phyloP scores from a whole-genome alignment of 371 early-diverging fungal genomes.

The Mucor velutinosus region DNA sequence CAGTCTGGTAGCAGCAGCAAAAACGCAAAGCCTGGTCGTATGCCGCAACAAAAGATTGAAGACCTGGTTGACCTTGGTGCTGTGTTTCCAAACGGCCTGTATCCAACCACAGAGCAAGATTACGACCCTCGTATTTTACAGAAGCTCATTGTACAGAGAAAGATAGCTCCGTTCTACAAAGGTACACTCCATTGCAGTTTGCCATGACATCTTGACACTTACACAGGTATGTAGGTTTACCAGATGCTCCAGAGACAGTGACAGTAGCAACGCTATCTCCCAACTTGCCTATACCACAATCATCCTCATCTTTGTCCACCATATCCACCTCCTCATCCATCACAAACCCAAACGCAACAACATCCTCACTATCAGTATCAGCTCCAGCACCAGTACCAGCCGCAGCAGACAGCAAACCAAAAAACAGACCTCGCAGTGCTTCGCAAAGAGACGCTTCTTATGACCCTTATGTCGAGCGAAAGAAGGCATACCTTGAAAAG shows the following conservation, averaged over 20 bases:
- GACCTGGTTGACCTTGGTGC: constrained; percentile 73
- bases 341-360: neutral
- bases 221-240: constrained; percentile 20
- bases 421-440: constrained; percentile 36
- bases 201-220: neutral
- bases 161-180: constrained; percentile 87
- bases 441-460: constrained; percentile 19
- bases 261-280: constrained; percentile 13
- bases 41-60: constrained; percentile 43
- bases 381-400: neutral
- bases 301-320: constrained; percentile 20
- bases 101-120: constrained; percentile 71
- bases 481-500: constrained; percentile 34
- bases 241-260: constrained; percentile 45
- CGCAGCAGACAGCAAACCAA: neutral
- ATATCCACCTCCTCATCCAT: neutral
- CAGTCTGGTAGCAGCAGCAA: constrained; percentile 1
- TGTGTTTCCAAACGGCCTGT: constrained; percentile 75
- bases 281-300: constrained; percentile 19
- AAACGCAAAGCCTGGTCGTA: constrained; percentile 1
- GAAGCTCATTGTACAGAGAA: constrained; percentile 74
- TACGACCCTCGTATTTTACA: constrained; percentile 78
- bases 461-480: constrained; percentile 25
- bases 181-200: constrained; percentile 45
- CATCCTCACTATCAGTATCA: neutral